Percentiles rank a stretch among this genome's conserved stretches.
Evolutionary conservation across 2,329 filamentous ascomycete species (phyloP).

Genomic region (Nemania abortiva): DNA sequence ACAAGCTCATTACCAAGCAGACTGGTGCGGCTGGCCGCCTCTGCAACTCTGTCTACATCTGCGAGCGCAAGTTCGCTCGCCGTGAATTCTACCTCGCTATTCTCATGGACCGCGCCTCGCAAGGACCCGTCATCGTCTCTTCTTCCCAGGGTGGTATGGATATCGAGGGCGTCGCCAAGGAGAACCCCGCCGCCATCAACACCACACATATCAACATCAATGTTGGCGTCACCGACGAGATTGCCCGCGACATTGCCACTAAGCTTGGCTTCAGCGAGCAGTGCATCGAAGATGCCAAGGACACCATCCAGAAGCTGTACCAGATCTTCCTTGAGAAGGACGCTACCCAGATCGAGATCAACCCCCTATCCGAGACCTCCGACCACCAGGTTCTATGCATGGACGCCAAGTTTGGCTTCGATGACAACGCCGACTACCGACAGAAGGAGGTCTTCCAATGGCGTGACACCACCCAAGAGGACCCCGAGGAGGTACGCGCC

Average conservation of each 20-base stretch:
- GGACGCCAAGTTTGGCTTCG: constrained; percentile 99
- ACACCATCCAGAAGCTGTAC: constrained; percentile 99
- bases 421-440: constrained; percentile 98
- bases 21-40: constrained; percentile 92
- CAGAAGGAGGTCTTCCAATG: constrained; percentile 96
- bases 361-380: constrained; percentile 96
- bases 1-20: constrained; percentile 99
- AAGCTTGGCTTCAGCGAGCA: constrained; percentile 98
- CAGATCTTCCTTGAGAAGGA: constrained; percentile 98
- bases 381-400: constrained; percentile 99
- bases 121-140: constrained; percentile 94
- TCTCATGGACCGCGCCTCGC: constrained; percentile 94
- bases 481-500: constrained; percentile 96
- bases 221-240: constrained; percentile 92
- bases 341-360: constrained; percentile 99
- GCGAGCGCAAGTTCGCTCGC: constrained; percentile 99
- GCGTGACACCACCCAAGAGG: constrained; percentile 96
- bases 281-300: constrained; percentile 94
- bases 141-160: constrained; percentile 99
- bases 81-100: constrained; percentile 99
- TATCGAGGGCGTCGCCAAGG: constrained; percentile 98
- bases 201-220: constrained; percentile 96
- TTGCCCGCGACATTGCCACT: constrained; percentile 87
- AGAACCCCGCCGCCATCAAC: constrained; percentile 94
- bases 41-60: constrained; percentile 98